Percentiles rank a stretch among this genome's conserved stretches.
Evolutionary conservation across 2,329 filamentous ascomycete species (phyloP).

Genomic region (Dothistroma pini): DNA sequence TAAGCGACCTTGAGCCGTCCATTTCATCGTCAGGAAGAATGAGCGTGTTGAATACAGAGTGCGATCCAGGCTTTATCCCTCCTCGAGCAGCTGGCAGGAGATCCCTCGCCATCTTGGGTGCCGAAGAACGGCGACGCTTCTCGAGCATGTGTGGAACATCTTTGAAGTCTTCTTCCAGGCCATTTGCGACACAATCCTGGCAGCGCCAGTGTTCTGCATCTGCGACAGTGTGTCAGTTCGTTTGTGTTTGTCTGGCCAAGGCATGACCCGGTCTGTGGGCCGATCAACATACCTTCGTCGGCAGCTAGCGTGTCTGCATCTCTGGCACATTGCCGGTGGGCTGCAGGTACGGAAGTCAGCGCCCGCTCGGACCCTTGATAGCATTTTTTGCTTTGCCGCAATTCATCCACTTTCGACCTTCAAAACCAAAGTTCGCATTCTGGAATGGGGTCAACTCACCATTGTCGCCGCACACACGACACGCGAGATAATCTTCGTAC

Average conservation of each 20-base stretch:
- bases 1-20: constrained; percentile 71
- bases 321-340: constrained; percentile 85
- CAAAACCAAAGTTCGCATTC: constrained; percentile 13
- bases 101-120: constrained; percentile 63
- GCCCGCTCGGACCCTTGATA: constrained; percentile 33
- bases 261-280: constrained; percentile 10
- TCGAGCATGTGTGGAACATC: constrained; percentile 35
- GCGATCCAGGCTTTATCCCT: constrained; percentile 62
- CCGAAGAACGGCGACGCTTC: constrained; percentile 55
- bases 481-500: constrained; percentile 74
- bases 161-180: constrained; percentile 44
- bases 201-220: constrained; percentile 61
- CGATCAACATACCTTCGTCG: constrained; percentile 57
- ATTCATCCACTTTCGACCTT: constrained; percentile 24
- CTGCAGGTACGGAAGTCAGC: constrained; percentile 56
- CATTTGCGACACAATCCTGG: constrained; percentile 53
- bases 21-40: constrained; percentile 68
- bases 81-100: constrained; percentile 67
- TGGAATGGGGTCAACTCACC: constrained; percentile 55
- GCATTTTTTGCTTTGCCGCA: constrained; percentile 27
- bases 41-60: constrained; percentile 72
- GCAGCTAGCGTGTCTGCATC: constrained; percentile 61
- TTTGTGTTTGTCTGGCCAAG: constrained; percentile 18
- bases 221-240: constrained; percentile 35
- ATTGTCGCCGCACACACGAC: constrained; percentile 74